Percentiles rank a stretch among this genome's conserved stretches.
Evolutionary conservation across 768 basidiomycete genomes (phyloP).

Genomic region (Mycena floridula): DNA sequence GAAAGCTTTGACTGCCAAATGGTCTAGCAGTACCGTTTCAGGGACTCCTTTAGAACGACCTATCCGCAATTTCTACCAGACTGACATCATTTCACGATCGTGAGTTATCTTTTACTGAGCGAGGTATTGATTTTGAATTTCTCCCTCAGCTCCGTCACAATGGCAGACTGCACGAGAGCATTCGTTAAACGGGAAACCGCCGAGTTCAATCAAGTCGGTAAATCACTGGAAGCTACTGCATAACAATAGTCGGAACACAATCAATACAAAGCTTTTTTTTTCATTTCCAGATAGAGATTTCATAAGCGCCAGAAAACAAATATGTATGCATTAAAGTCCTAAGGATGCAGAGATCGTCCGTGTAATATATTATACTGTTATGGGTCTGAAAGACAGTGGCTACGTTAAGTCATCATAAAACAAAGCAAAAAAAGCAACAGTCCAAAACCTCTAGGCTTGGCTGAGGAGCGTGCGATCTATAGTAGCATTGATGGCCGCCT

Average conservation of each 20-base stretch:
- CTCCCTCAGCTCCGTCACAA: conserved; percentile 72
- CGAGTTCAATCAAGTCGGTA: conserved; percentile 44
- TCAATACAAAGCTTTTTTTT: too few species aligned
- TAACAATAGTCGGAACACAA: conserved; percentile 12
- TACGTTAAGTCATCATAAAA: too few species aligned
- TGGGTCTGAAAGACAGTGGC: too few species aligned
- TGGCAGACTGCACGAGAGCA: conserved; percentile 89
- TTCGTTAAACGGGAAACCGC: conserved; percentile 75
- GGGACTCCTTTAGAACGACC: conserved; percentile 68
- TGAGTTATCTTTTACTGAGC: conserved; percentile 36
- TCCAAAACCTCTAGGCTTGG: not conserved
- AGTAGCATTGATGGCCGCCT: conserved; percentile 68
- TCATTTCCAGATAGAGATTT: too few species aligned
- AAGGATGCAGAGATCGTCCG: too few species aligned
- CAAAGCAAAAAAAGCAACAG: not conserved
- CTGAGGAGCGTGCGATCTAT: conserved; percentile 46
- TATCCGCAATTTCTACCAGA: conserved; percentile 92
- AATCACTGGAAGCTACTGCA: conserved; percentile 38
- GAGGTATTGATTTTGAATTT: not conserved
- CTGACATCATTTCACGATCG: conserved; percentile 92
- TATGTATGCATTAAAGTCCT: too few species aligned
- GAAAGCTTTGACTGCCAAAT: conserved; percentile 44
- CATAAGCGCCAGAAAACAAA: too few species aligned
- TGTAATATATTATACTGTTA: too few species aligned
- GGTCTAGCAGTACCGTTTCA: conserved; percentile 49